Evolutionary conservation across 2,329 filamentous ascomycete species (phyloP).

Genomic region (Arthroderma sp.): DNA sequence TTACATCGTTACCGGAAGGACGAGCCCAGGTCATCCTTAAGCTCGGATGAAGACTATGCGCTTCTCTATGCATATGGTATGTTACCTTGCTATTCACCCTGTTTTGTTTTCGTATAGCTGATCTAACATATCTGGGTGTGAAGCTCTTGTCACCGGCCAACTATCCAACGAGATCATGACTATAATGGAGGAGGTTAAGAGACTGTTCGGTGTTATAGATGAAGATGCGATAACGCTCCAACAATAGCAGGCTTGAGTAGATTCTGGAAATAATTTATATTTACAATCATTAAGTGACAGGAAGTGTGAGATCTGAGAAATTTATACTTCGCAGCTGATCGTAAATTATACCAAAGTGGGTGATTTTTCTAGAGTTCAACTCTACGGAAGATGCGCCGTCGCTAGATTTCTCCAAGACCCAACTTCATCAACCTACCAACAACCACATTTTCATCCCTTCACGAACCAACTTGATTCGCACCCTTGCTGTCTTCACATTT

Average conservation of each 20-base stretch:
- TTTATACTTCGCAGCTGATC: no score
- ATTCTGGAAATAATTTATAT: no score
- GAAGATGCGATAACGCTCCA: slow-evolving; percentile 48
- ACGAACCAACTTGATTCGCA: no score
- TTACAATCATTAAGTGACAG: no score
- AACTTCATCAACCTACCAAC: no score
- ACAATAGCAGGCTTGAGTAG: no score
- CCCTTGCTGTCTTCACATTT: slow-evolving; percentile 6
- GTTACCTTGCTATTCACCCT: slow-evolving; percentile 13
- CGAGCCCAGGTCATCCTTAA: slow-evolving; percentile 36
- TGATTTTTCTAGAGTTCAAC: no score
- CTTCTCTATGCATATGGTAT: slow-evolving; percentile 79
- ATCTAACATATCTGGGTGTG: slow-evolving; percentile 5
- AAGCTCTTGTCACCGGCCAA: slow-evolving; percentile 50
- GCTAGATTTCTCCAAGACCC: no score
- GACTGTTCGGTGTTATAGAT: slow-evolving; percentile 47
- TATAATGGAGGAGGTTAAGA: slow-evolving; percentile 44
- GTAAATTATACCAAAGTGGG: no score
- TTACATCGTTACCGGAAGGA: slow-evolving; percentile 76
- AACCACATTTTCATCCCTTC: no score
- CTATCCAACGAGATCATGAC: slow-evolving; percentile 42
- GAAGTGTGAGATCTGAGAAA: no score
- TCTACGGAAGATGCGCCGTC: no score
- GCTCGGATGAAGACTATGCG: slow-evolving; percentile 59
- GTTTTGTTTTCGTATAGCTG: not conserved